Evolutionary conservation across 108 stramenopile genomes (phyloP), one percentile per base, ranked within the genome.

Genomic region (Mediolabrus comicus): DNA sequence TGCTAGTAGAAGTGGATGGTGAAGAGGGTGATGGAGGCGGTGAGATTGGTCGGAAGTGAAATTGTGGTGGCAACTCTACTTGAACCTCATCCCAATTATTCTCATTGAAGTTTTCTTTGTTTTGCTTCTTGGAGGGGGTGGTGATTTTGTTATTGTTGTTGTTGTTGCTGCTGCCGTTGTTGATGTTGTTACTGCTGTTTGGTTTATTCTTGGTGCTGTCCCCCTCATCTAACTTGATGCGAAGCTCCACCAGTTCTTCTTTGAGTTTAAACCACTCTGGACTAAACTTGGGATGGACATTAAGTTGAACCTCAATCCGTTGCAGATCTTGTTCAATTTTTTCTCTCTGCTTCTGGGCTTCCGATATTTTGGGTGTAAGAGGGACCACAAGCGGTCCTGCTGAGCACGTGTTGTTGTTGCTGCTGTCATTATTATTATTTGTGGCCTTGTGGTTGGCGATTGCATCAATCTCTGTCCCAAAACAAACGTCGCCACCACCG

Each of bases 201-300:
- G 22, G 22, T 4, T 0, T 38, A 24, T 43, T 24, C 33, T 39
- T 31, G 25, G 29, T 55, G 28, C 36, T 29, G 26, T 28, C 29
- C n/a, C 41, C 43, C 25, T 51, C 41, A 33, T 49, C 58, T 41
- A 59, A 41, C 28, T 33, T 49, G 30, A 59, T 69, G 28, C 27
- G 14, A 3, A 69, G 57, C 59, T 69, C 59, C 7, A 69, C 57
- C 25, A 69, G 39, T 29, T 69, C 58, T 25, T 59, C 68, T 29
- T 69, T 69, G 3, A 69, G 49, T 52, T 59, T 17, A 41, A 69
- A 69, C 68, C 68, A 69, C 27, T 59, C 68, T 12, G 17, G 41
- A 51, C 56, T 60, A 34, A 69, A 69, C 32, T 69, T 69, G 36
- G 38, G 38, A 31, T 35, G 35, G 3, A 0, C 3, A 1, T 59